Conservation (phyloP, 176 grass and related monocot genomes). For the Phoenix roebelenii region DNA sequence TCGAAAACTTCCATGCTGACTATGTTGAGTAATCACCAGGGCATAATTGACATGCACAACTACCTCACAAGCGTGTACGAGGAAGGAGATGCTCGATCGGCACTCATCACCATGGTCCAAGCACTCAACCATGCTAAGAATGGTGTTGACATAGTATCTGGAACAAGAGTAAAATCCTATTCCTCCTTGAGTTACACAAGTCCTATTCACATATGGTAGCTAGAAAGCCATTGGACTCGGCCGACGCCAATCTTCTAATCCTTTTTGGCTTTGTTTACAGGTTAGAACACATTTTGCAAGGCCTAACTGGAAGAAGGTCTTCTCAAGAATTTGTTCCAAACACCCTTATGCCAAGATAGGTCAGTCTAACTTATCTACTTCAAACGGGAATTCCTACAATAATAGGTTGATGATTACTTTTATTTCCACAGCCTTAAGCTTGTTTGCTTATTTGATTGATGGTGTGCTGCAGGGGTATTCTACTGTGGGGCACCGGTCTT, state of each 20-base stretch:
- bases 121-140: conserved; percentile 91
- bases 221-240: too few species aligned
- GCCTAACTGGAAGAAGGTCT: conserved; percentile 31
- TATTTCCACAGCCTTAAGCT: too few species aligned
- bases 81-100: conserved; percentile 93
- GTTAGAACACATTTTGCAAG: conserved; percentile 28
- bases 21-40: conserved; percentile 8
- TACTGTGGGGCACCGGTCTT: conserved; percentile 27
- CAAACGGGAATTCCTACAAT: not conserved
- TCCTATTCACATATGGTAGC: too few species aligned
- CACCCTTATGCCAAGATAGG: conserved; percentile 28
- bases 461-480: conserved; percentile 23
- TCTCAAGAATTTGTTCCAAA: conserved; percentile 22
- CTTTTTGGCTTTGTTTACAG: not conserved
- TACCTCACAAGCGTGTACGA: conserved; percentile 99
- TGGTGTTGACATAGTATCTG: conserved; percentile 89
- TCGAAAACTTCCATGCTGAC: too few species aligned
- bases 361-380: conserved; percentile 4
- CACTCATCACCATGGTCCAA: conserved; percentile 99
- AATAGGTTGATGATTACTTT: too few species aligned
- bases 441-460: not conserved
- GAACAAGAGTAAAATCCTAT: conserved; percentile 67
- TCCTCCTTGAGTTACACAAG: not conserved
- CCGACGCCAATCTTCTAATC: too few species aligned
- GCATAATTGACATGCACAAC: conserved; percentile 99